Evolutionary conservation across 176 grass and related monocot genomes (phyloP), one percentile per base, ranked within the genome.

Genomic region (Juncus effusus): DNA sequence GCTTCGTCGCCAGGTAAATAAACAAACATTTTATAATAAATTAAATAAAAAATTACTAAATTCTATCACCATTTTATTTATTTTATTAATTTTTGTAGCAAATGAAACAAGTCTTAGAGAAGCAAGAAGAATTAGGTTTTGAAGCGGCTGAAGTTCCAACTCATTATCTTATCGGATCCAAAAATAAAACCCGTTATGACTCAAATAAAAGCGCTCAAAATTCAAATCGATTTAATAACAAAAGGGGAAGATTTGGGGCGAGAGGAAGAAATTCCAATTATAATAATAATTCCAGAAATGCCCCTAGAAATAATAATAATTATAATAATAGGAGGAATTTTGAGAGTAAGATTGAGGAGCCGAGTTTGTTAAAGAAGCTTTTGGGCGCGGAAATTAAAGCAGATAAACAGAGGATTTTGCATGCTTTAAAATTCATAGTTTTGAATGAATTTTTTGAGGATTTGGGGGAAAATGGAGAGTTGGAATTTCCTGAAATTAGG

Each of bases 291-390:
- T 58, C 36, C 55, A 72, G 40, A 60, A 59, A 47, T 49, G 9
- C 54, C 40, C n/a, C 44, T 47, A 47, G 12, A 54, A 86, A 78
- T 38, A 57, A 59, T 49, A 56, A 60, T 44, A 10, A 3, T 63
- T 3, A 5, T 19, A n/a, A 16, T 73, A 51, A 61, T 60, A 57
- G n/a, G 51, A 13, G 60, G 40, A 53, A 57, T 53, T 12, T 42
- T 35, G 59, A 82, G 28, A 85, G 63, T 12, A 76, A 59, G 69
- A 40, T 40, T 16, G 52, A 80, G 79, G 88, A 93, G 54, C 85
- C 85, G 68, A 84, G 80, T 52, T 86, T 99, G 38, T 60, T 99
- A 41, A 79, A 84, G 77, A 99, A 99, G 78, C 94, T 99, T 80
- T 77, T 89, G 41, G 86, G 44, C 9, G 8, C 85, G 1, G 83